A percentile compares a stretch with the other conserved stretches of the same genome.
phyloP scores from a whole-genome alignment of 345 rosid genomes.

The Sisymbrium irio region DNA sequence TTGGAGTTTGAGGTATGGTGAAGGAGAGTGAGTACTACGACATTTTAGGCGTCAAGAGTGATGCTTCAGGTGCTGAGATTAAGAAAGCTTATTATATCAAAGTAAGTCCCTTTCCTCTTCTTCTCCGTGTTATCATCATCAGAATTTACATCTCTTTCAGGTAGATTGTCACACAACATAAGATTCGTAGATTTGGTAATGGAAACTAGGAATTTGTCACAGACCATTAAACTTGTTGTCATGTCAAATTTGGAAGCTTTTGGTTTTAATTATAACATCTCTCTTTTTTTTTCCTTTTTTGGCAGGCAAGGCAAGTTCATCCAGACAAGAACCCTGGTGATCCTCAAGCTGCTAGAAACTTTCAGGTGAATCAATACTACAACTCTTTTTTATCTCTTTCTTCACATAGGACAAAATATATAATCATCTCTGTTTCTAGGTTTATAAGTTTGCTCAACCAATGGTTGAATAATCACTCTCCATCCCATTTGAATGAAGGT shows the following conservation, averaged over 20 bases:
- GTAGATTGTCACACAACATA: background rate
- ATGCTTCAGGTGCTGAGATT: conserved; percentile 72
- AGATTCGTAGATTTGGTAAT: background rate
- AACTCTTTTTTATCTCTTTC: no score
- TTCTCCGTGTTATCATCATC: no score
- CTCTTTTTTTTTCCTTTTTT: background rate
- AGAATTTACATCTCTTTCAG: no score
- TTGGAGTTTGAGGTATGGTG: conserved; percentile 44
- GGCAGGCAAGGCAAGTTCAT: conserved; percentile 87
- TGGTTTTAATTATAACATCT: background rate
- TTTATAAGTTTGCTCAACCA: conserved; percentile 6
- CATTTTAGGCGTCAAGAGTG: conserved; percentile 62
- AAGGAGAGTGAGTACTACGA: conserved; percentile 74
- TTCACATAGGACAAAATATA: background rate
- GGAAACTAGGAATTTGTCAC: background rate
- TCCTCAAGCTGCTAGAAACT: conserved; percentile 86
- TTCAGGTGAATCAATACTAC: conserved; percentile 53
- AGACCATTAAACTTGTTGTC: background rate
- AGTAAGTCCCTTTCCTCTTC: conserved; percentile 37
- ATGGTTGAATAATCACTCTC: background rate
- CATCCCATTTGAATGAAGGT: conserved; percentile 44
- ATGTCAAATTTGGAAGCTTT: background rate
- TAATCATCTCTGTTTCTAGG: background rate
- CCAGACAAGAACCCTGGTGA: conserved; percentile 95
- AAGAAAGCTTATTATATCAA: conserved; percentile 91